phyloP scores from a whole-genome alignment of 192 early-diverging fungal genomes.

The Backusella macrospora region DNA sequence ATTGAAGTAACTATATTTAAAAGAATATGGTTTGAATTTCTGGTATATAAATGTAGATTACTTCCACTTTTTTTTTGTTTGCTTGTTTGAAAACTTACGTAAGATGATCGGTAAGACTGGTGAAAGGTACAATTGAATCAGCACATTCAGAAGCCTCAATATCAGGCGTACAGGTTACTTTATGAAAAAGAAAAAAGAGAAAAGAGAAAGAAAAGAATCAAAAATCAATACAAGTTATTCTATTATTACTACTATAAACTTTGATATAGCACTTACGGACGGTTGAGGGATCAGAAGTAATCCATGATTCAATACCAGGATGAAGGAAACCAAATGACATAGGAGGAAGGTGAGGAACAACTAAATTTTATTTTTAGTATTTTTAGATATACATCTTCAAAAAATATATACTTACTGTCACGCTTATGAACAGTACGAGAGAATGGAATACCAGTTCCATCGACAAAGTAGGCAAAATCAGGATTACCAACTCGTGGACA shows the following conservation, averaged over 20 bases:
- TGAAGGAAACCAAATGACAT: slow-evolving; percentile 16
- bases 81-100: slow-evolving; percentile 2
- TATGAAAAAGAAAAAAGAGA: not conserved
- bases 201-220: too few relatives aligned
- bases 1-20: not conserved
- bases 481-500: slow-evolving; percentile 21
- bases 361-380: not conserved
- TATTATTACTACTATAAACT: not conserved
- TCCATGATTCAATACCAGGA: slow-evolving; percentile 16
- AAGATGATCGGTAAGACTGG: slow-evolving; percentile 12
- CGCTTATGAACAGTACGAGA: slow-evolving; percentile 12
- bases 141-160: slow-evolving; percentile 13
- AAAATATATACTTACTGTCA: slow-evolving; percentile 14
- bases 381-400: not conserved
- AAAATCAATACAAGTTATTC: not conserved
- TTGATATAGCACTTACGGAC: not conserved
- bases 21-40: not conserved
- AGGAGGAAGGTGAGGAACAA: slow-evolving; percentile 21
- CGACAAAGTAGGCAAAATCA: slow-evolving; percentile 17
- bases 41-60: too few relatives aligned
- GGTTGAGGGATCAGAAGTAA: not conserved
- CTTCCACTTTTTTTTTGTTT: too few relatives aligned
- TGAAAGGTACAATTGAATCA: slow-evolving; percentile 24
- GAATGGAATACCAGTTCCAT: slow-evolving; percentile 10
- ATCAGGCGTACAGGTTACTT: slow-evolving; percentile 9